Evolutionary conservation across 2,329 filamentous ascomycete species (phyloP).

Genomic region (Pyrenochaeta sp.): DNA sequence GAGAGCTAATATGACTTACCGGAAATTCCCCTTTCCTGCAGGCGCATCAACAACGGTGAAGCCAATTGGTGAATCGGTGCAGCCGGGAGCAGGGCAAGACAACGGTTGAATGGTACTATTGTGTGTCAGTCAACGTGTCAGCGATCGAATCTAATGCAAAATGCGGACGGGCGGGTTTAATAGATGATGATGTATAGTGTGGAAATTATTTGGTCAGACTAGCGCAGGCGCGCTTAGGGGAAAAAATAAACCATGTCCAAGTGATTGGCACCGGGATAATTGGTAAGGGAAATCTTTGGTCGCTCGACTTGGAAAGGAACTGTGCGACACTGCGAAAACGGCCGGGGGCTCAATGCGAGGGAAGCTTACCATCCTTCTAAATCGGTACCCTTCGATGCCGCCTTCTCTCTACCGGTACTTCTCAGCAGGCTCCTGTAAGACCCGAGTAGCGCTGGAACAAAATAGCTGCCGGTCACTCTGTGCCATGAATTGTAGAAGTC

Average conservation of each 20-base stretch:
- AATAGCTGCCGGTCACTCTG: constrained; percentile 46
- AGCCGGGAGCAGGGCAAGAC: constrained; percentile 34
- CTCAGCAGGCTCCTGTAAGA: constrained; percentile 44
- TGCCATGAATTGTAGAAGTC: constrained; percentile 51
- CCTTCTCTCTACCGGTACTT: constrained; percentile 34
- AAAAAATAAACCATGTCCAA: constrained; percentile 42
- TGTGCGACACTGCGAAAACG: constrained; percentile 36
- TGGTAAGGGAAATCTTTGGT: constrained; percentile 39
- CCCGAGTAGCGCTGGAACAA: constrained; percentile 43
- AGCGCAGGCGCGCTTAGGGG: constrained; percentile 42
- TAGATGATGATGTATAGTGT: constrained; percentile 51
- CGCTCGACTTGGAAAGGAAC: constrained; percentile 37
- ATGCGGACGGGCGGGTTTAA: constrained; percentile 44
- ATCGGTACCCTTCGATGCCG: constrained; percentile 39
- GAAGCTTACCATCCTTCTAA: constrained; percentile 51
- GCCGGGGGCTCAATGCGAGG: constrained; percentile 17
- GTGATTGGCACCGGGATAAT: constrained; percentile 45
- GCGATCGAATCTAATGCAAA: constrained; percentile 16
- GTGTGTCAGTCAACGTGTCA: constrained; percentile 28
- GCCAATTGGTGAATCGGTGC: constrained; percentile 41
- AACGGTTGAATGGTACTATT: constrained; percentile 47
- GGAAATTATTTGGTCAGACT: constrained; percentile 45
- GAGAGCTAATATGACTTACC: constrained; percentile 38
- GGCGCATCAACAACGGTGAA: constrained; percentile 42
- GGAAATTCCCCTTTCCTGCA: constrained; percentile 35